Base-by-base conservation (phyloP, 768 basidiomycete genomes). In the Hypsizygus marmoreus region DNA sequence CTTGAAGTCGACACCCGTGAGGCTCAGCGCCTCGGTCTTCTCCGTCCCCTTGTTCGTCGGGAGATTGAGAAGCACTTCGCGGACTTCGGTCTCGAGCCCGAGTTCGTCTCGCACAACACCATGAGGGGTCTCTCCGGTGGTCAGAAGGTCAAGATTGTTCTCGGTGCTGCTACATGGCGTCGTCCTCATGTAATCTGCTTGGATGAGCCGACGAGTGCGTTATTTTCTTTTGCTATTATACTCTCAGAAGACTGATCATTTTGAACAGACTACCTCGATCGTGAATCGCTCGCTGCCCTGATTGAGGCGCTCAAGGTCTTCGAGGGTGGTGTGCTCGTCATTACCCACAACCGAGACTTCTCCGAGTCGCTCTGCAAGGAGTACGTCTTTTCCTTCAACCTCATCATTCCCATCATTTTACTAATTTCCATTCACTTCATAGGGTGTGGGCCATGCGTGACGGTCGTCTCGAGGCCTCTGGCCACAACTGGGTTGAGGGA, bases 1-100 rank as follows among this genome's bases (percentile, higher is more conserved):
- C 77, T 97, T 61, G 95, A 97, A 71, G 89, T 97, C 54, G 95
- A 97, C 68, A 95, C 95, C 45, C 90, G 91, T 59, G 95, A 97
- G 75, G 95, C 95, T 50, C 95, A 97, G 72, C 90, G 93, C 57
- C 84, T 94, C 32, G 95, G 95, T 79, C 80, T 95, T 45, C 82
- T 93, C 63, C 88, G 92, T 53, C 95, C 97, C 56, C 90, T 99
- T 51, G 97, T 99, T 65, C 93, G 97, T 73, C 85, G 91, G 56
- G 95, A 97, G 75, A 97, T 97, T 53, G 95, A 97, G 83, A 95
- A 95, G 77, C 95, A 97, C 81, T 95, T 98, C 58, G 91, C 90
- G 51, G 95, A 98, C 79, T 97, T 98, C 62, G 94, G 97, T 75
- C 91, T 99, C 60, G 97, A 99, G 75, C 77, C 97, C 53, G 97